Conservation (phyloP, 2,329 filamentous ascomycete species). For the Sclerotinia minor region DNA sequence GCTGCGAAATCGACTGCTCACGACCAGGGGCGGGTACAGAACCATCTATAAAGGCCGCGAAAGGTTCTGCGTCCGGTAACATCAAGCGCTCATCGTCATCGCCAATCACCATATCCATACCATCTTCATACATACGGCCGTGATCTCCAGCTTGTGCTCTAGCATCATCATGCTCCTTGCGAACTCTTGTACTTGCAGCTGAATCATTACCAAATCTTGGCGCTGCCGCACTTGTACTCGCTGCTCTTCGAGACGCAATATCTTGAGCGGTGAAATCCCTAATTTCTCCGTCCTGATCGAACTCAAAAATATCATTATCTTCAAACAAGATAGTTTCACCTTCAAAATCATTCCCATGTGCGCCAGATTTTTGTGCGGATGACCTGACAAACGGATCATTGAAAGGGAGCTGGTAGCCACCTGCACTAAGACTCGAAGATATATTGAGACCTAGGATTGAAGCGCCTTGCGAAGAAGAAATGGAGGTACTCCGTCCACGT, state of each 20-base stretch:
- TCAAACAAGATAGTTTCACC: constrained; percentile 38
- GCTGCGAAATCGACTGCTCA: constrained; percentile 33
- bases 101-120: constrained; percentile 37
- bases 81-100: constrained; percentile 42
- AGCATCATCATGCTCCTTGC: constrained; percentile 47
- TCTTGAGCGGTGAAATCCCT: constrained; percentile 46
- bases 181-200: constrained; percentile 45
- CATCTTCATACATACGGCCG: constrained; percentile 30
- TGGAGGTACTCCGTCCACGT: constrained; percentile 29
- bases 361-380: constrained; percentile 40
- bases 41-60: constrained; percentile 33
- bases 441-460: constrained; percentile 48
- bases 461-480: constrained; percentile 28
- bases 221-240: constrained; percentile 17
- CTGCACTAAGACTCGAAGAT: constrained; percentile 48
- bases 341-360: constrained; percentile 40
- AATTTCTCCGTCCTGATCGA: constrained; percentile 62
- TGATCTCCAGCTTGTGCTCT: constrained; percentile 35
- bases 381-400: constrained; percentile 38
- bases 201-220: constrained; percentile 40
- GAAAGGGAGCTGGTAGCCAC: constrained; percentile 40
- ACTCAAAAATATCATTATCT: constrained; percentile 50
- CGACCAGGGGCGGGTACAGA: constrained; percentile 32
- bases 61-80: constrained; percentile 40
- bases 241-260: constrained; percentile 30